Base-by-base conservation (phyloP, 2,329 filamentous ascomycete genomes). In the Lithohypha guttulata region DNA sequence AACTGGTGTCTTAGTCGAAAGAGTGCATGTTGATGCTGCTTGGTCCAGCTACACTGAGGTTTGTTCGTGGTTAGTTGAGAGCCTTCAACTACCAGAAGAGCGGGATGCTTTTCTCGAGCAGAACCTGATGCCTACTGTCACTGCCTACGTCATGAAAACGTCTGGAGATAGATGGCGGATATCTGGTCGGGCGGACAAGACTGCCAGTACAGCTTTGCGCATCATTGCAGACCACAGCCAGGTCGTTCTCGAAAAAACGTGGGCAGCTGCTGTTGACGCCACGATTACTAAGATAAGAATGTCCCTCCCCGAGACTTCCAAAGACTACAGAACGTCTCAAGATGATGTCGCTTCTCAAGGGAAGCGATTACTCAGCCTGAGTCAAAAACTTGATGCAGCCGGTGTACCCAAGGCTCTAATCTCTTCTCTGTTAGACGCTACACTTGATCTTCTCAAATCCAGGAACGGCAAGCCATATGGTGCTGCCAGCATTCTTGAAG, bases 221-320 rank as follows among this genome's bases (percentile, higher is more conserved):
- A 19, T 27, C 4, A 23, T 39, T 10, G 9, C 18, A 13, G n/a
- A 20, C 11, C 8, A 30, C 11, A 39, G 35, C 20, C 19, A 42
- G 19, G 50, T 62, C 2, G 63, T 71, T 1, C 63, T 83, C 0
- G 56, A 64, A 11, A 58, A 66, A 2, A 66, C 79, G 46, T 91
- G 84, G 83, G 57, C 65, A 2, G 64, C 64, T 2, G 59, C 85
- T n/a, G 72, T 75, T 0, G 62, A 72, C 1, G 57, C 68, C 0
- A 61, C 94, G n/a, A 65, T 79, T 18, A 66, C 75, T 21, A 70
- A 73, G 25, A 77, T 94, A 41, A 78, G 77, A 39, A 73, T 75
- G 4, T 93, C 85, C 0, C 70, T 84, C 4, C 85, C 87, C 1
- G 85, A 89, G 54, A 77, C 89, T 41, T 86, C 85, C 0, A 80